Conservation (phyloP, 2,329 filamentous ascomycete species). For the Verticillium zaregamsianum region DNA sequence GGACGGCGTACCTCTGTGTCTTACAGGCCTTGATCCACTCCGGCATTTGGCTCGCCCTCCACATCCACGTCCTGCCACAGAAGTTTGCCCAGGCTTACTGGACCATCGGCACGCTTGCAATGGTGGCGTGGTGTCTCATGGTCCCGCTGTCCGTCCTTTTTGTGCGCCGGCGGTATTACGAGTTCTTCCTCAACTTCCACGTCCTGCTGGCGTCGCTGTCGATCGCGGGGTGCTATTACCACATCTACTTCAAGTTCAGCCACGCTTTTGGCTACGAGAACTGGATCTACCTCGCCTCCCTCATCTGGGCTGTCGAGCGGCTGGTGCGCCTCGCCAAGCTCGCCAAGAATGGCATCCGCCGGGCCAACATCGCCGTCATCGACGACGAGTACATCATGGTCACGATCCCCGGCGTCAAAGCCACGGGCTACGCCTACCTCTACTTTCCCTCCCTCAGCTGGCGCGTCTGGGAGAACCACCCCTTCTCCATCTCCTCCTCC, state of each 20-base stretch:
- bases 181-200: constrained; percentile 18
- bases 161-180: constrained; percentile 16
- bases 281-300: constrained; percentile 14
- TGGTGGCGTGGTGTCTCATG: constrained; percentile 10
- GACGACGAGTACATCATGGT: constrained; percentile 8
- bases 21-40: constrained; percentile 7
- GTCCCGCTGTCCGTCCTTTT: constrained; percentile 12
- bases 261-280: constrained; percentile 17
- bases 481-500: constrained; percentile 3
- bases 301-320: constrained; percentile 13
- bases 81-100: constrained; percentile 13
- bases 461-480: constrained; percentile 10
- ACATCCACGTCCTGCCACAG: constrained; percentile 3
- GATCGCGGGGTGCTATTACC: constrained; percentile 16
- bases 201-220: constrained; percentile 14
- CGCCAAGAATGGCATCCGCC: constrained; percentile 8
- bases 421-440: constrained; percentile 11
- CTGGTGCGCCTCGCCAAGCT: constrained; percentile 6
- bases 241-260: constrained; percentile 16
- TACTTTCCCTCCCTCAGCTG: constrained; percentile 9
- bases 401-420: constrained; percentile 6
- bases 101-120: constrained; percentile 16
- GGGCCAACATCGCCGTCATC: constrained; percentile 8
- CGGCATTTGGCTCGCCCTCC: constrained; percentile 5
- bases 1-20: constrained; percentile 6